Percentiles rank a stretch among this genome's conserved stretches.
phyloP scores from a whole-genome alignment of 306 rosid genomes.

The Aeschynomene evenia region DNA sequence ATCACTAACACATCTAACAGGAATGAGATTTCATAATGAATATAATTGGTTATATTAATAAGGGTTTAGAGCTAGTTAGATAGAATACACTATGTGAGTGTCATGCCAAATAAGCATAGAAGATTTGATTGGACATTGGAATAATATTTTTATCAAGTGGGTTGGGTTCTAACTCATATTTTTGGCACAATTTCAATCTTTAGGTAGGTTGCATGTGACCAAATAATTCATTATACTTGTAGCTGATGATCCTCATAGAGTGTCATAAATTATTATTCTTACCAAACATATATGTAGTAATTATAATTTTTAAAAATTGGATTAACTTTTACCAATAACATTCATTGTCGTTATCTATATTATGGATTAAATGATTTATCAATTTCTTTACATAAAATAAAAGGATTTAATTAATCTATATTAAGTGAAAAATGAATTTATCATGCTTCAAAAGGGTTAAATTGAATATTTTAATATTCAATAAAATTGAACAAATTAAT shows the following conservation, averaged over 20 bases:
- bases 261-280: background rate
- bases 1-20: background rate
- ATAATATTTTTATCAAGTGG: background rate
- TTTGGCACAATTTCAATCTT: background rate
- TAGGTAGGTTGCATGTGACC: constrained; percentile 26
- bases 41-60: background rate
- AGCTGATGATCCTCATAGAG: background rate
- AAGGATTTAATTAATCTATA: no score
- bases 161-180: background rate
- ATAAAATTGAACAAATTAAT: no score
- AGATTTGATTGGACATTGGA: background rate
- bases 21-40: background rate
- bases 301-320: no score
- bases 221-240: background rate
- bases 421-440: no score
- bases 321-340: no score
- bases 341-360: no score
- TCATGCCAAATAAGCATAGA: background rate
- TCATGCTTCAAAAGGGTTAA: no score
- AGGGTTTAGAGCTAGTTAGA: background rate
- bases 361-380: no score
- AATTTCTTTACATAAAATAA: no score
- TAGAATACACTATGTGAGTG: background rate
- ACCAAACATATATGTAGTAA: background rate
- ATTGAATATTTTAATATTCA: no score